A percentile compares a stretch with the other conserved stretches of the same genome.
Evolutionary conservation across 345 rosid genomes (phyloP).

Genomic region (Populus tremula): DNA sequence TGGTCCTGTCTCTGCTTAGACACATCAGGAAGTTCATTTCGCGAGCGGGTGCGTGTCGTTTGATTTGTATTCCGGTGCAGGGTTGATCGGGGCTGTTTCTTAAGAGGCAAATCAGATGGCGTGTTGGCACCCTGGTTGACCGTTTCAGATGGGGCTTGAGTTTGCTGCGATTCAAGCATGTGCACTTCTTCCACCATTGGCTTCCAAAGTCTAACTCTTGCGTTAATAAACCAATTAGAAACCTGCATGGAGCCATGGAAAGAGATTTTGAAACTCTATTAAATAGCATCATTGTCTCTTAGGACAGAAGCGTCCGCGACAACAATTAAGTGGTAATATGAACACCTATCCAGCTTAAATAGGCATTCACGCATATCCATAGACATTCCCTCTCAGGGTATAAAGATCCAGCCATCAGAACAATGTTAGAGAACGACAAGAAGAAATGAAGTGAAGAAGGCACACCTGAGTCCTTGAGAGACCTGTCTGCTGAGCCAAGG

Average conservation of each 20-base stretch:
- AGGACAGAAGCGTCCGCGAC: not conserved
- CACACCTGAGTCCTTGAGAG: conserved; percentile 33
- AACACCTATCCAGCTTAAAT: not conserved
- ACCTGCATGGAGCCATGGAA: conserved; percentile 13
- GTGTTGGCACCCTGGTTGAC: not conserved
- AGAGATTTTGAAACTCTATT: not conserved
- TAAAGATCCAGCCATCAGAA: not conserved
- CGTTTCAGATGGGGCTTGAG: not conserved
- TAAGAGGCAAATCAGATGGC: conserved; percentile 4
- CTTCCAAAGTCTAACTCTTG: conserved; percentile 35
- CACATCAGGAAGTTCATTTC: conserved; percentile 3
- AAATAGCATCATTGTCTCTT: not conserved
- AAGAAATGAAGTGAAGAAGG: not conserved
- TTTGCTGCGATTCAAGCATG: conserved; percentile 25
- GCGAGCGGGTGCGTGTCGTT: not conserved
- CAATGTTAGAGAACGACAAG: not conserved
- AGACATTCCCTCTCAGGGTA: not conserved
- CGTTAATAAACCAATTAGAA: conserved; percentile 35
- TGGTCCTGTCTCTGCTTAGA: conserved; percentile 8
- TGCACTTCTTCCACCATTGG: conserved; percentile 39
- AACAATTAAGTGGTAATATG: not conserved
- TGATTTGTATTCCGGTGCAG: conserved; percentile 22
- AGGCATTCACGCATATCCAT: not conserved
- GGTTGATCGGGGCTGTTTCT: not conserved
- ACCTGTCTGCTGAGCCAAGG: conserved; percentile 29